Base-by-base conservation (phyloP, 345 rosid species). In the Barbarea vulgaris region DNA sequence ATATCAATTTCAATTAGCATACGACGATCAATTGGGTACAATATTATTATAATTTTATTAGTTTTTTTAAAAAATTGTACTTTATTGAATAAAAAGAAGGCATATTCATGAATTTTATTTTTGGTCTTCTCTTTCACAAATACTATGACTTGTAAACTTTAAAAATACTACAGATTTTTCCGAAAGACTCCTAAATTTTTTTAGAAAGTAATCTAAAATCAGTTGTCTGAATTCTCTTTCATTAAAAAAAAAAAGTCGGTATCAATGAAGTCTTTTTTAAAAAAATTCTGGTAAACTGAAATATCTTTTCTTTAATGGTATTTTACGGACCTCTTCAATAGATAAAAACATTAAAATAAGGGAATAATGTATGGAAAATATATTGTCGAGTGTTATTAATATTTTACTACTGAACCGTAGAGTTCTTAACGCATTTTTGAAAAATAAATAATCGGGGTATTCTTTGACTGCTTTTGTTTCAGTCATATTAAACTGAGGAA, bases 401-500 rank as follows among this genome's bases (percentile, higher is more conserved):
- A 52, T 12, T 5, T 17, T 31, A 4, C 13, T 57, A 31, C 14
- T n/a, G 24, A 13, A 53, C 8, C n/a, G 22, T 17, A 56, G 61
- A 55, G 37, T 9, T 56, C 39, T 30, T 30, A 30, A 4, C 24
- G 22, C 25, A 57, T n/a, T 9, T 56, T n/a, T 57, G 3, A 1
- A 9, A 8, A 9, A 25, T 11, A 54, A 50, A 51, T 4, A 9
- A 25, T n/a, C 13, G 44, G 42, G 55, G 31, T 44, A 31, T 48
- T 36, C 27, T 14, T 57, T 18, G 24, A 31, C 58, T 55, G 66
- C 51, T 65, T 53, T 33, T 75, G n/a, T 28, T 28, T 22, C 17
- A 69, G 13, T 69, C 18, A 61, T 18, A 48, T 24, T 48, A 51
- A 31, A 58, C 0, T 39, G 3, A 61, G 21, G 50, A 14, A 39